phyloP scores from a whole-genome alignment of 1,284 basidiomycete genomes.

The Moesziomyces parantarcticus region DNA sequence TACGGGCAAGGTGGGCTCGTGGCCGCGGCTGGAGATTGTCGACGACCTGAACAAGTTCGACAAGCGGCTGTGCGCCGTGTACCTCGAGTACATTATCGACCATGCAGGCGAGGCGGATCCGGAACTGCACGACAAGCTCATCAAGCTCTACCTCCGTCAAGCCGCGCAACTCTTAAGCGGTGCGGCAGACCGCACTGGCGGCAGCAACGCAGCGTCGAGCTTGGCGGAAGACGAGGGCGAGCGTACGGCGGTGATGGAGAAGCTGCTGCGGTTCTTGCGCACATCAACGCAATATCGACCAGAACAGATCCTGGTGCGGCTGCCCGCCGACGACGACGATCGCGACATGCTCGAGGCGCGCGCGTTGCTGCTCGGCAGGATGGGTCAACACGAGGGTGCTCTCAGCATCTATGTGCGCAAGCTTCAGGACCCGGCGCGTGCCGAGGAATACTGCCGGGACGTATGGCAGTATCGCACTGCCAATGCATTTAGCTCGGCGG shows the following conservation, averaged over 20 bases:
- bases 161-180: constrained; percentile 70
- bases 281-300: constrained; percentile 79
- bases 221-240: constrained; percentile 12
- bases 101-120: constrained; percentile 77
- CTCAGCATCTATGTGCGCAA: constrained; percentile 91
- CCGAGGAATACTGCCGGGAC: constrained; percentile 75
- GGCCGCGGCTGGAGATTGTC: constrained; percentile 56
- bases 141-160: constrained; percentile 79
- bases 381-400: constrained; percentile 91
- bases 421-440: constrained; percentile 81
- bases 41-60: constrained; percentile 77
- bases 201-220: neutral
- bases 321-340: constrained; percentile 80
- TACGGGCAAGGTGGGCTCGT: constrained; percentile 77
- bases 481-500: neutral
- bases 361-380: constrained; percentile 86
- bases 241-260: constrained; percentile 73
- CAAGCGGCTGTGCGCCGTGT: constrained; percentile 74
- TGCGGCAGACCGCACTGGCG: neutral
- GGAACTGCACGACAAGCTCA: constrained; percentile 86
- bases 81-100: constrained; percentile 86
- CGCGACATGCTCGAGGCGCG: constrained; percentile 78
- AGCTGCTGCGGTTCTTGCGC: constrained; percentile 81
- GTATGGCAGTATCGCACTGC: constrained; percentile 41
- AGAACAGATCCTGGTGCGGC: constrained; percentile 80